Conservation (phyloP, 768 basidiomycete genomes). For the Cyclocybe aegerita region DNA sequence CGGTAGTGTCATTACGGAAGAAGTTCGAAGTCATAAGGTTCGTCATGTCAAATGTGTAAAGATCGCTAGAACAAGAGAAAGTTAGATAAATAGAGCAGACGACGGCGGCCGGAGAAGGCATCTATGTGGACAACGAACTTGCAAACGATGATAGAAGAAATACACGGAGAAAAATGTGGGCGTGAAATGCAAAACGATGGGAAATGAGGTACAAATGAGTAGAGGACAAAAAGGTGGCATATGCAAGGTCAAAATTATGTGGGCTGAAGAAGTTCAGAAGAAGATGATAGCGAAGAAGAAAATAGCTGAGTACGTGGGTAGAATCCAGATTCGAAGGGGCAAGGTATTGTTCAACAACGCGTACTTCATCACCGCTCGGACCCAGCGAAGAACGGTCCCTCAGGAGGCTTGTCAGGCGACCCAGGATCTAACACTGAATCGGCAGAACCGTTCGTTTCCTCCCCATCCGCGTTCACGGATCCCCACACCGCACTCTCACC, state of each 20-base stretch:
- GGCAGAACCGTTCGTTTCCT: not conserved
- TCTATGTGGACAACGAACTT: no score
- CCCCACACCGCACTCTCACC: conserved; percentile 31
- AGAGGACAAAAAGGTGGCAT: no score
- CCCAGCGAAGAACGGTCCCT: conserved; percentile 32
- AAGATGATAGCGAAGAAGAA: not conserved
- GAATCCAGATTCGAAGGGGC: not conserved
- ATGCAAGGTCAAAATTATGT: not conserved
- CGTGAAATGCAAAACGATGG: no score
- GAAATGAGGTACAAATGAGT: no score
- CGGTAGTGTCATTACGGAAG: no score
- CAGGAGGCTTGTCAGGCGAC: conserved; percentile 41
- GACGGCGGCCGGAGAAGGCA: no score
- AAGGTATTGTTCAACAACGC: not conserved
- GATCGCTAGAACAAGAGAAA: no score
- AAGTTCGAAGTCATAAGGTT: no score
- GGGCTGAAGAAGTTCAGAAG: not conserved
- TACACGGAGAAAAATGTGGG: no score
- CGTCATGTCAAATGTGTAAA: no score
- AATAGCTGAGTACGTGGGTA: not conserved
- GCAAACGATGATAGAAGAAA: no score
- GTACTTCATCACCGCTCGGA: conserved; percentile 38
- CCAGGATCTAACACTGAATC: conserved; percentile 29
- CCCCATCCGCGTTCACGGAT: conserved; percentile 6
- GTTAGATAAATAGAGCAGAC: no score